Evolutionary conservation across 257 asterid genomes (phyloP).

Genomic region (Primulina tabacum): DNA sequence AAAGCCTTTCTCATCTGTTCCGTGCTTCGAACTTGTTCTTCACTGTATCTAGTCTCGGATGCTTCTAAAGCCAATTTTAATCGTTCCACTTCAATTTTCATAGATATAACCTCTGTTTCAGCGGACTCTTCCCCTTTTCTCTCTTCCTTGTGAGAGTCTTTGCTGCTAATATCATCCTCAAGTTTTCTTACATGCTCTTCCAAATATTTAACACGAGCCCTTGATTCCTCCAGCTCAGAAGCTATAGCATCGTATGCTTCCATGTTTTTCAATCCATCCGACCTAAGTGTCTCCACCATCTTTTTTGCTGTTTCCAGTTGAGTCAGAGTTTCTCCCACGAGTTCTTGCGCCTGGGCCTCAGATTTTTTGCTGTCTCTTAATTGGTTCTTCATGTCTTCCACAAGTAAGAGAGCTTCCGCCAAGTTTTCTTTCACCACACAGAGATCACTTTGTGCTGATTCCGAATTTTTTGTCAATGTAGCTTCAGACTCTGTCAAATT

Average conservation of each 20-base stretch:
- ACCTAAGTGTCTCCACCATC: slow-evolving; percentile 52
- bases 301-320: slow-evolving; percentile 70
- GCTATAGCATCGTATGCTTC: slow-evolving; percentile 47
- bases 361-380: slow-evolving; percentile 52
- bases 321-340: slow-evolving; percentile 55
- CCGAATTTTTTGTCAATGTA: slow-evolving; percentile 38
- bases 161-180: slow-evolving; percentile 30
- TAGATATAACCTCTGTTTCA: slow-evolving; percentile 39
- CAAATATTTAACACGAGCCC: slow-evolving; percentile 51
- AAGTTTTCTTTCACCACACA: slow-evolving; percentile 48
- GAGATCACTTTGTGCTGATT: slow-evolving; percentile 45
- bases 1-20: slow-evolving; percentile 43
- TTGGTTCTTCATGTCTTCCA: slow-evolving; percentile 70
- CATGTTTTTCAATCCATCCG: slow-evolving; percentile 50
- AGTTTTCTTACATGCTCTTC: slow-evolving; percentile 64
- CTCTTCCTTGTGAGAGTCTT: slow-evolving; percentile 21
- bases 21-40: slow-evolving; percentile 47
- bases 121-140: slow-evolving; percentile 23
- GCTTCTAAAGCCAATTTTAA: slow-evolving; percentile 62
- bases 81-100: slow-evolving; percentile 53
- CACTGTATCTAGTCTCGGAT: slow-evolving; percentile 52
- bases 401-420: slow-evolving; percentile 37
- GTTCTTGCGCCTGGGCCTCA: slow-evolving; percentile 53
- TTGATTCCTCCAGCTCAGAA: slow-evolving; percentile 63
- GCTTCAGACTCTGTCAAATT: slow-evolving; percentile 53